Evolutionary conservation across 768 basidiomycete species (phyloP).

Genomic region (Suillus placidus): DNA sequence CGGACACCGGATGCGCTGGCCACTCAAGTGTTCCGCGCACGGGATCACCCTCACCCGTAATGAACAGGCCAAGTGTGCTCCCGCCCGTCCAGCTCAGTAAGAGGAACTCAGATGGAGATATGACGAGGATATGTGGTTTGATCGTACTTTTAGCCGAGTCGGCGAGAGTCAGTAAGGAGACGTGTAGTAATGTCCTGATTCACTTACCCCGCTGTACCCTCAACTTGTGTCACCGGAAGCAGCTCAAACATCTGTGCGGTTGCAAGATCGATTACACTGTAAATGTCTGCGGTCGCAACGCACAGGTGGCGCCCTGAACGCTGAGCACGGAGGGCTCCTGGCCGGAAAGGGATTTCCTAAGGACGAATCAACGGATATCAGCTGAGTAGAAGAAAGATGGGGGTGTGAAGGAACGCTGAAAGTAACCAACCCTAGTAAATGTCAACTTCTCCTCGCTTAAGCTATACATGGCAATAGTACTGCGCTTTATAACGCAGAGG

Average conservation of each 20-base stretch:
- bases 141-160: not conserved
- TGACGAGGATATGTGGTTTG: conserved; percentile 74
- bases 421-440: conserved; percentile 55
- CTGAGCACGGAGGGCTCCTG: conserved; percentile 59
- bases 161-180: not conserved
- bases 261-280: conserved; percentile 82
- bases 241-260: conserved; percentile 69
- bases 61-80: conserved; percentile 83
- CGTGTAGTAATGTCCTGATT: no score
- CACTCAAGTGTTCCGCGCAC: conserved; percentile 89
- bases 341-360: conserved; percentile 73
- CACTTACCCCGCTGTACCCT: conserved; percentile 42
- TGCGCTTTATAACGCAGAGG: conserved; percentile 74
- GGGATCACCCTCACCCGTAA: conserved; percentile 84
- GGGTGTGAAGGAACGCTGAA: not conserved
- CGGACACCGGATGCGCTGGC: conserved; percentile 72
- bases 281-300: conserved; percentile 70
- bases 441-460: conserved; percentile 62
- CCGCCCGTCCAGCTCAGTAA: conserved; percentile 83
- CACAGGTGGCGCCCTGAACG: conserved; percentile 68
- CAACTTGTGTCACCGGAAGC: conserved; percentile 77
- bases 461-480: conserved; percentile 61
- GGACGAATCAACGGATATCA: conserved; percentile 4
- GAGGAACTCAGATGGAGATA: conserved; percentile 80
- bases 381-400: not conserved